phyloP scores from a whole-genome alignment of 108 stramenopile species.

The Nitzschia sp. region DNA sequence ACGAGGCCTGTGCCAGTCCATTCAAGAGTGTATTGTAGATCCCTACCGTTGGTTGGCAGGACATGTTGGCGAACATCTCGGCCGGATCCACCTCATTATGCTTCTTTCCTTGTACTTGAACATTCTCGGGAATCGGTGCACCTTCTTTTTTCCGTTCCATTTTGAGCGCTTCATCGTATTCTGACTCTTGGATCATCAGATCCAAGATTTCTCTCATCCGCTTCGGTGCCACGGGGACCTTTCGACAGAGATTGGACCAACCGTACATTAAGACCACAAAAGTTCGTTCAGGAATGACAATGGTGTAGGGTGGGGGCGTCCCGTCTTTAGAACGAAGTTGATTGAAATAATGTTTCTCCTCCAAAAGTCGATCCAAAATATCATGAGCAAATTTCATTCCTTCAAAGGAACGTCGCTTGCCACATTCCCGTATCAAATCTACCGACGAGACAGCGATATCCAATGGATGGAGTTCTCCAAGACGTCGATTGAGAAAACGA shows the following conservation, averaged over 20 bases:
- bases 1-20: constrained; percentile 36
- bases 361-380: constrained; percentile 44
- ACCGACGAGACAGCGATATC: constrained; percentile 28
- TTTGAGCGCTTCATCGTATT: constrained; percentile 30
- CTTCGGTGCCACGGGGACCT: constrained; percentile 22
- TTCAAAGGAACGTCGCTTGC: constrained; percentile 36
- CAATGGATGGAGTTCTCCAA: constrained; percentile 38
- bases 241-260: constrained; percentile 36
- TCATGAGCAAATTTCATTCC: constrained; percentile 49
- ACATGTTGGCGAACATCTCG: constrained; percentile 7
- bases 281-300: constrained; percentile 34
- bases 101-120: constrained; percentile 1
- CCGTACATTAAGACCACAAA: constrained; percentile 49
- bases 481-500: constrained; percentile 24
- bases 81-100: constrained; percentile 9
- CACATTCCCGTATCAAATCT: constrained; percentile 40
- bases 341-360: constrained; percentile 42
- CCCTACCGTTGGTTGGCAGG: constrained; percentile 47
- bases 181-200: constrained; percentile 38
- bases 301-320: not conserved
- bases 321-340: constrained; percentile 2
- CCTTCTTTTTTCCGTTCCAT: not conserved
- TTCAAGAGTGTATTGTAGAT: constrained; percentile 51
- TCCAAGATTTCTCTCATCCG: constrained; percentile 46
- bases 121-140: not conserved